Base-by-base conservation (phyloP, 192 early-diverging fungal genomes). In the Coemansia sp. region DNA sequence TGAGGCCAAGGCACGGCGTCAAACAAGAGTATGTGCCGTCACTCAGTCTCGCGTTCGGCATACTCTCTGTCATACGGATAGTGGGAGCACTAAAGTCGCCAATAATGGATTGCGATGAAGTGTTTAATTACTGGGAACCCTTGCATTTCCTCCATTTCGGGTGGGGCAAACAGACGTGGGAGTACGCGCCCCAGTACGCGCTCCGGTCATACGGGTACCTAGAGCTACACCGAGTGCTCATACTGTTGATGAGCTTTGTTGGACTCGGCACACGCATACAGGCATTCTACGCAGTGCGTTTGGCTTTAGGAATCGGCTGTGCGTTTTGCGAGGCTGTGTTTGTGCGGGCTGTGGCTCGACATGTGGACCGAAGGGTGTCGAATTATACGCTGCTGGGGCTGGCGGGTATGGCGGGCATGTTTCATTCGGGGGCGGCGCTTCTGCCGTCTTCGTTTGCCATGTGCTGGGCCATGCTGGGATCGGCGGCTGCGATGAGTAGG, bases 71-170 rank as follows among this genome's bases (percentile, higher is more conserved):
- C 5, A 47, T 73, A 33, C 73, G 84, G 6, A 36, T 81, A 3
- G 49, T 47, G 0, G 76, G 76, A 3, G 84, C 84, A 7, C 55
- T 82, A 13, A 67, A 36, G 22, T 38, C 79, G 22, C 84, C 84
- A 24, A 67, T 81, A 20, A 76, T 76, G 67, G 84, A 86, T 69
- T 86, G 84, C 70, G 84, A 86, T 68, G 84, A 95, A 69, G 91
- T 95, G 18, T 98, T 91, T 86, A 99, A 98, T 86, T 99, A 95
- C 84, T 98, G 94, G 95, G 97, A 99, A 75, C 93, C 96, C 12
- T 85, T 91, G 31, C 96, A 99, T 73, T 95, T 94, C 67, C 75
- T 97, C 29, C 88, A 92, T 36, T 89, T 93, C 70, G 93, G 95
- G 0, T 77, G 74, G 68, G 97, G 96, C 63, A 86, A 94, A 57